Evolutionary conservation across 164 flowering plant genomes (phyloP), one percentile per base, ranked within the genome.

Genomic region (Macadamia integrifolia): DNA sequence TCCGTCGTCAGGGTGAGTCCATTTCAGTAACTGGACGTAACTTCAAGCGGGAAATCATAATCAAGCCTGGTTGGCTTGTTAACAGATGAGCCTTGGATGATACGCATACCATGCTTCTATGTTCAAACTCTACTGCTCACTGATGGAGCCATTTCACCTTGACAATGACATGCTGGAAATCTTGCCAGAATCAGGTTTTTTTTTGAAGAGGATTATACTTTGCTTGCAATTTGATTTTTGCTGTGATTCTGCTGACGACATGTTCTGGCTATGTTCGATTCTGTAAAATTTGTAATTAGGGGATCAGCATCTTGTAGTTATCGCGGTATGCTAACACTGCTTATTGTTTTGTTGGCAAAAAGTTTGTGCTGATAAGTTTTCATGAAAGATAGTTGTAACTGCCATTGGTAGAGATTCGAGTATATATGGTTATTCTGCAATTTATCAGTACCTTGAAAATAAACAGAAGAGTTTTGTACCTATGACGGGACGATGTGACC

Each of bases 11-110:
- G 64, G 97, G 96, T 30, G 98, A 94, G 62, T 90, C 92, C 6
- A 85, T 85, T n/a, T 94, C 93, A 11, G 82, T 86, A 50, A 81
- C 80, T 3, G 95, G 97, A 11, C 95, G 90, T 13, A 70, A 93
- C 74, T 92, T 90, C 72, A 82, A 86, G 79, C 68, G 64, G 71
- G 89, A 94, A 76, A 23, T 71, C 23, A 55, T 88, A 9, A 70
- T 86, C 59, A 93, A 91, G 79, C 90, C 98, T 10, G 96, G 98
- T 61, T 93, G 97, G 96, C 87, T 93, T 43, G 76, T 79, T 46
- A 72, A 62, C 67, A 53, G 60, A 56, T 70, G 64, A 69, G 49
- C 66, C 28, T 60, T 12, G 59, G 35, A 46, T 9, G 50, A 11
- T 40, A 61, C 7, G 13, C 7, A 46, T 46, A 11, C 12, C 14